Evolutionary conservation across 495 filamentous ascomycete species (phyloP).

Genomic region (Podospora didyma): DNA sequence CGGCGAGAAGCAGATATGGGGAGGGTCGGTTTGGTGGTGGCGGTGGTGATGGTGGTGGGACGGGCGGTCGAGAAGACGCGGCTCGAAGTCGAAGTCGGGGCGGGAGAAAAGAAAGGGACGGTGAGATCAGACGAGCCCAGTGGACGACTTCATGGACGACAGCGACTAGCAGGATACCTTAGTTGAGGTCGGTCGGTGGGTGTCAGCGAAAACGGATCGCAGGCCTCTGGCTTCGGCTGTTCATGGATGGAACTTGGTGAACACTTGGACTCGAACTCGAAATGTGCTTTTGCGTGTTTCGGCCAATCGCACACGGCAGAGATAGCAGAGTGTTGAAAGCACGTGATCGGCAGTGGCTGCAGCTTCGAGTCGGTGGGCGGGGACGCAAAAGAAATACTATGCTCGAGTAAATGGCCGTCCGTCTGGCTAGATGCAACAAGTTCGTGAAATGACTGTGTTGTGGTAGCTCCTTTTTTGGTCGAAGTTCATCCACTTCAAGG

Average conservation of each 20-base stretch:
- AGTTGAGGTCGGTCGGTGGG: conserved; percentile 1
- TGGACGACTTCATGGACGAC: conserved; percentile 31
- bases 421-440: neutral
- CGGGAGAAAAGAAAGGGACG: neutral
- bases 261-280: no score
- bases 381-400: conserved; percentile 1
- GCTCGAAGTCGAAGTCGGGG: neutral
- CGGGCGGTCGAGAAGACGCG: no score
- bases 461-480: conserved; percentile 1
- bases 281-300: no score
- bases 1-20: neutral
- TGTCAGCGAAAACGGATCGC: no score
- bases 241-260: no score
- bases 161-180: neutral
- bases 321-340: no score
- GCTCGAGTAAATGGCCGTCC: neutral
- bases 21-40: no score
- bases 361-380: neutral
- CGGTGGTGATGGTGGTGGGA: no score
- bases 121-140: conserved; percentile 24
- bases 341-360: no score
- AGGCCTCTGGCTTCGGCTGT: no score
- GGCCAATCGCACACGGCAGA: no score
- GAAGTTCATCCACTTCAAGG: no score
- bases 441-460: conserved; percentile 1